phyloP scores from a whole-genome alignment of 345 rosid genomes.

The Diplotaxis tenuifolia region DNA sequence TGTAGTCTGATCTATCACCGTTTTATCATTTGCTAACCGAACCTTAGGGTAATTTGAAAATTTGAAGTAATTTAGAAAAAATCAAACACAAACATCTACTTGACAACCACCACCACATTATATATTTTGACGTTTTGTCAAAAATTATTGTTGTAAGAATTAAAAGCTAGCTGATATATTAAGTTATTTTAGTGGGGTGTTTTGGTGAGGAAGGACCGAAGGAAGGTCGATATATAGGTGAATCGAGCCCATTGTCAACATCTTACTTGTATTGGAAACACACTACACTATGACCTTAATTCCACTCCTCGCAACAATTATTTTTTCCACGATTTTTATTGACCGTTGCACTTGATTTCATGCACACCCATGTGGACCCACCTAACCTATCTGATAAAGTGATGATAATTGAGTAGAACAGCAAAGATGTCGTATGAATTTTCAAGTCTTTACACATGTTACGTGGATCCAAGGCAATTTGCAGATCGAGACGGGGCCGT shows the following conservation, averaged over 20 bases:
- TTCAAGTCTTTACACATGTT: slow-evolving; percentile 21
- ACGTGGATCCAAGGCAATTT: slow-evolving; percentile 39
- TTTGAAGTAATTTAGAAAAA: too few relatives aligned
- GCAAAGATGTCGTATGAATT: slow-evolving; percentile 27
- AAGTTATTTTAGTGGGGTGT: not conserved
- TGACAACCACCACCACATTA: slow-evolving; percentile 2
- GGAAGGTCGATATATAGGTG: not conserved
- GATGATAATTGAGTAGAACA: slow-evolving; percentile 33
- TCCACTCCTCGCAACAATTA: slow-evolving; percentile 8
- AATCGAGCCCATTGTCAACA: slow-evolving; percentile 3
- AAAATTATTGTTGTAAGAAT: not conserved
- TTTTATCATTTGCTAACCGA: too few relatives aligned
- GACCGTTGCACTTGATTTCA: slow-evolving; percentile 30
- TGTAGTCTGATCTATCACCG: too few relatives aligned
- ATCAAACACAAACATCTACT: not conserved
- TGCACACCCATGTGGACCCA: slow-evolving; percentile 35
- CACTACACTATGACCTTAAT: slow-evolving; percentile 12
- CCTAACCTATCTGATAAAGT: slow-evolving; percentile 33
- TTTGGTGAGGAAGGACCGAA: slow-evolving; percentile 6
- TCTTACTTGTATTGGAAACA: slow-evolving; percentile 16
- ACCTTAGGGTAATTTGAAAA: too few relatives aligned
- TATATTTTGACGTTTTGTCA: not conserved
- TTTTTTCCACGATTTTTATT: slow-evolving; percentile 8
- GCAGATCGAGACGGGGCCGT: slow-evolving; percentile 31
- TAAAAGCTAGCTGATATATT: not conserved